Evolutionary conservation across 1,139 yeast genomes (phyloP).

Genomic region (Lodderomyces elongisporus): DNA sequence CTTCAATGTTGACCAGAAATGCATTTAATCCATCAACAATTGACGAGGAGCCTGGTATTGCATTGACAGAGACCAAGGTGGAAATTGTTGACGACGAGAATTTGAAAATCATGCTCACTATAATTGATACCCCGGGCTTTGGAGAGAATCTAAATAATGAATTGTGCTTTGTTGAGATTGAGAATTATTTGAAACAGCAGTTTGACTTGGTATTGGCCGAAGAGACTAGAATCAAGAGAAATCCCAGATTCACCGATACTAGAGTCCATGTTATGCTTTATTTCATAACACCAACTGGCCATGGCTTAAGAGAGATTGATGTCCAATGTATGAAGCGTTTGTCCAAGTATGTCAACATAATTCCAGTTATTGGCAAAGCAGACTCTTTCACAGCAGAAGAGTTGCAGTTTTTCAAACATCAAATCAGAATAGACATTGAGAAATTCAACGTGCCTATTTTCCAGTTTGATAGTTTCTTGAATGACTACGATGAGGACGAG

Average conservation of each 20-base stretch:
- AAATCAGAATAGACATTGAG: conserved; percentile 64
- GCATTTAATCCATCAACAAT: conserved; percentile 42
- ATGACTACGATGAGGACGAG: conserved; percentile 49
- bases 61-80: conserved; percentile 63
- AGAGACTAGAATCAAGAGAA: conserved; percentile 86
- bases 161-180: conserved; percentile 62
- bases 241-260: conserved; percentile 73
- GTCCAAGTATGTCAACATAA: conserved; percentile 76
- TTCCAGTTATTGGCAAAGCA: conserved; percentile 84
- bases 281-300: conserved; percentile 72
- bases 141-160: conserved; percentile 69
- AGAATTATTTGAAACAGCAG: conserved; percentile 76
- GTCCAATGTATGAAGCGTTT: conserved; percentile 73
- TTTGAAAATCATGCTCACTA: conserved; percentile 55
- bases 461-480: conserved; percentile 54
- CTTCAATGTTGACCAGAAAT: conserved; percentile 37
- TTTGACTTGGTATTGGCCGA: conserved; percentile 89
- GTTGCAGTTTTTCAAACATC: conserved; percentile 51
- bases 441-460: conserved; percentile 77
- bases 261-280: conserved; percentile 70
- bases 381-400: conserved; percentile 82
- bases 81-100: conserved; percentile 77
- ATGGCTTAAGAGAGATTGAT: conserved; percentile 70
- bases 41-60: conserved; percentile 54
- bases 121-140: conserved; percentile 76